Evolutionary conservation across 2,329 filamentous ascomycete species (phyloP).

Genomic region (Alternaria tenuissima): DNA sequence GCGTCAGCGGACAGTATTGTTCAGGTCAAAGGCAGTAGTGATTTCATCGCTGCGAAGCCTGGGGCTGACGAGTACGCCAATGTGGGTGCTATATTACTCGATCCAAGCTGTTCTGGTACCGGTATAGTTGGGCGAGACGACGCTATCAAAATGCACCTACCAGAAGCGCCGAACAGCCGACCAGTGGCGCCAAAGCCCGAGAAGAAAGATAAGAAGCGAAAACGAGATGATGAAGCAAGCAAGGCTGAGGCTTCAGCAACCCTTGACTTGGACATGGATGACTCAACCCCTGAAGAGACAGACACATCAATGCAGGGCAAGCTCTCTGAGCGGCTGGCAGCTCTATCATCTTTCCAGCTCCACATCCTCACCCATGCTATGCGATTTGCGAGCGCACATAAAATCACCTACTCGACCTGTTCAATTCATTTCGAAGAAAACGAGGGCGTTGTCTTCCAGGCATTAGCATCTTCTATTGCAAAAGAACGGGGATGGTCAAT

Average conservation of each 20-base stretch:
- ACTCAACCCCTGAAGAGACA: slow-evolving; percentile 51
- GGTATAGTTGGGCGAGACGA: slow-evolving; percentile 92
- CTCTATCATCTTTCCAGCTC: slow-evolving; percentile 83
- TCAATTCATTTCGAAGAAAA: slow-evolving; percentile 90
- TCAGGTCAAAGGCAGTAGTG: slow-evolving; percentile 74
- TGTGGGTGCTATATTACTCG: slow-evolving; percentile 85
- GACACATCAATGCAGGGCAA: slow-evolving; percentile 49
- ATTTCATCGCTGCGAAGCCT: slow-evolving; percentile 83
- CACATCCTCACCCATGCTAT: slow-evolving; percentile 85
- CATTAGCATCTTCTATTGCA: slow-evolving; percentile 73
- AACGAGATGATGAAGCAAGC: slow-evolving; percentile 28
- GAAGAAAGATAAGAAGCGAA: slow-evolving; percentile 46
- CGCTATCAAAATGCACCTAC: slow-evolving; percentile 70
- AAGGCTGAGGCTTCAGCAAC: slow-evolving; percentile 18
- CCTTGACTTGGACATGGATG: slow-evolving; percentile 38
- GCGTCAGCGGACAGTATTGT: slow-evolving; percentile 76
- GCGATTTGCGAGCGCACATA: slow-evolving; percentile 70
- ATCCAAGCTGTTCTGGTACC: slow-evolving; percentile 95
- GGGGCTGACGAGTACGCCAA: slow-evolving; percentile 65
- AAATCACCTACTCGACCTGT: slow-evolving; percentile 92
- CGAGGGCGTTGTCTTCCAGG: slow-evolving; percentile 79
- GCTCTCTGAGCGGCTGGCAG: slow-evolving; percentile 67
- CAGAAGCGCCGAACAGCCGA: slow-evolving; percentile 17
- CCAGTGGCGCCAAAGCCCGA: slow-evolving; percentile 33
- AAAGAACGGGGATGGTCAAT: slow-evolving; percentile 77